Evolutionary conservation across 495 filamentous ascomycete genomes (phyloP).

Genomic region (Neurospora hispaniola): DNA sequence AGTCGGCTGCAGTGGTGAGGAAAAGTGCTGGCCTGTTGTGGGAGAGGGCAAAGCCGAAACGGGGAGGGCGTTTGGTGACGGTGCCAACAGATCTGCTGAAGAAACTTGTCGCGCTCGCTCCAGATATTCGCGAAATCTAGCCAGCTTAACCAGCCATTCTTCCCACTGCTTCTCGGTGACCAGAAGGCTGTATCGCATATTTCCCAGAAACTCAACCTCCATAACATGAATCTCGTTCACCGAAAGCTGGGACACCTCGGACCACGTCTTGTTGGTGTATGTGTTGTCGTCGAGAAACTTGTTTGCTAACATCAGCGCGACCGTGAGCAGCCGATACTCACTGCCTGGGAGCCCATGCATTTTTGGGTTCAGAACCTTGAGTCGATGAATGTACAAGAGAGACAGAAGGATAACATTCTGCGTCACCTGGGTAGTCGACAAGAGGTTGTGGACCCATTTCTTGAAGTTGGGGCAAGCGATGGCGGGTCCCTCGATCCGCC

Average conservation of each 20-base stretch:
- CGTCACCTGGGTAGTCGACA: conserved; percentile 92
- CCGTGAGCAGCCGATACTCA: conserved; percentile 89
- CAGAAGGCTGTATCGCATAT: conserved; percentile 90
- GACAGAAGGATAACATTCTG: conserved; percentile 92
- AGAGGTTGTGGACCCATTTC: conserved; percentile 86
- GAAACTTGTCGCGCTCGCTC: conserved; percentile 37
- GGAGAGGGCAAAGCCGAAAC: conserved; percentile 30
- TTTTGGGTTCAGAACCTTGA: conserved; percentile 79
- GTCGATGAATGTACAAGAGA: conserved; percentile 81
- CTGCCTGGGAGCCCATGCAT: conserved; percentile 89
- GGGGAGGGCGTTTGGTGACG: conserved; percentile 24
- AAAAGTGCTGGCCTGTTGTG: conserved; percentile 28
- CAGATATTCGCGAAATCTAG: conserved; percentile 70
- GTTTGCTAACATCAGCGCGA: conserved; percentile 96
- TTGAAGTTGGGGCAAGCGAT: conserved; percentile 69
- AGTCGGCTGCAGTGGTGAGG: conserved; percentile 17
- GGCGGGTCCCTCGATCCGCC: conserved; percentile 55
- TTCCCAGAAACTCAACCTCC: conserved; percentile 99
- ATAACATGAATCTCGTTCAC: conserved; percentile 96
- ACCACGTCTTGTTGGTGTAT: conserved; percentile 99
- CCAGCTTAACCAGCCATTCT: conserved; percentile 71
- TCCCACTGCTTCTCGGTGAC: conserved; percentile 77
- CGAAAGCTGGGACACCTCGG: conserved; percentile 90
- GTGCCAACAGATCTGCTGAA: conserved; percentile 26
- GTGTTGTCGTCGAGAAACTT: conserved; percentile 99